A percentile compares a stretch with the other conserved stretches of the same genome.
Conservation (phyloP, 2,329 filamentous ascomycete species). For the Aspergillus udagawae region DNA sequence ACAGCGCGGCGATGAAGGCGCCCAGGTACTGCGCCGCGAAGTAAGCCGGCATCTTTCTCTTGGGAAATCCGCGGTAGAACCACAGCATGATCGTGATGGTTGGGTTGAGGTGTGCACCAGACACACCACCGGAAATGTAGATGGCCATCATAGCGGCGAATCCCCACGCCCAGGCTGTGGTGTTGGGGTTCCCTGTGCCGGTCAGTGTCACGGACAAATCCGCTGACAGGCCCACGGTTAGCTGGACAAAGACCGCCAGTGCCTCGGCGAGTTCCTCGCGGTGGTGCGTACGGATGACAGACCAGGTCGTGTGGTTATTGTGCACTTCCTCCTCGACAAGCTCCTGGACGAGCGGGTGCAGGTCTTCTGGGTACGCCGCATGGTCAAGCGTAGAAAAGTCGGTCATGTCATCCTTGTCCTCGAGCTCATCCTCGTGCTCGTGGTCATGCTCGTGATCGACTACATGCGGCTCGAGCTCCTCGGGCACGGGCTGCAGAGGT, state of each 20-base stretch:
- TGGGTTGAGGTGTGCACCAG: conserved; percentile 46
- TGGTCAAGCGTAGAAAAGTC: conserved; percentile 26
- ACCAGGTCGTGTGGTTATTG: conserved; percentile 48
- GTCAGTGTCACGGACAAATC: conserved; percentile 44
- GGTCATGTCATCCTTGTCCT: conserved; percentile 6
- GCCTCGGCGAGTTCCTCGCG: conserved; percentile 53
- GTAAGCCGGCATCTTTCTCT: conserved; percentile 49
- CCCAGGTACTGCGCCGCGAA: conserved; percentile 51
- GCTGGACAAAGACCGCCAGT: conserved; percentile 42
- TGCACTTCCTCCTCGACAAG: conserved; percentile 47
- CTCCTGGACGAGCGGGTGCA: conserved; percentile 42
- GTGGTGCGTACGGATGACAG: conserved; percentile 48
- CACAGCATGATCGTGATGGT: conserved; percentile 43
- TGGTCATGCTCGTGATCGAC: background rate
- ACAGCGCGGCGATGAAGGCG: conserved; percentile 48
- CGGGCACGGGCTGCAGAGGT: conserved; percentile 16
- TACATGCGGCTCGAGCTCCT: conserved; percentile 6
- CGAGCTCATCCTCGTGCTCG: conserved; percentile 5
- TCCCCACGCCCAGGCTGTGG: conserved; percentile 49
- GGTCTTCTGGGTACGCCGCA: conserved; percentile 37
- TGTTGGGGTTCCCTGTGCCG: conserved; percentile 40
- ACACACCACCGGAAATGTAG: conserved; percentile 47
- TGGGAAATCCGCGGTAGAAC: conserved; percentile 52
- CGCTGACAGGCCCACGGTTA: conserved; percentile 48
- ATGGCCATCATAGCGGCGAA: conserved; percentile 52